Evolutionary conservation across 2,329 filamentous ascomycete genomes (phyloP).

Genomic region (Hypoxylon sp.): DNA sequence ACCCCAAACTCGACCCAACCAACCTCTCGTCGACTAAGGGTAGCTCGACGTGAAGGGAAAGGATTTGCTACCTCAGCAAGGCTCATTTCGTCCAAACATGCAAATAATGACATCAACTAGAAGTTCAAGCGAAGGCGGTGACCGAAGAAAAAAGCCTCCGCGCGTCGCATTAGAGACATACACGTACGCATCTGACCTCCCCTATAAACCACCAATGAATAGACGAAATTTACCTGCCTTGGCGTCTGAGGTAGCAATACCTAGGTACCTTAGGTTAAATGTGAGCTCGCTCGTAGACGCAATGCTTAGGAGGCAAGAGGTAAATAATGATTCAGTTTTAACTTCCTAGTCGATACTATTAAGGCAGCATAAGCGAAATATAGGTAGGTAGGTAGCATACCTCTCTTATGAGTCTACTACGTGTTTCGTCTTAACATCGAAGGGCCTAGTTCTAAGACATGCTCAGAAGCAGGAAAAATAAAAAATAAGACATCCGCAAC

Average conservation of each 20-base stretch:
- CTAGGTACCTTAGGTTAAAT: too few species aligned
- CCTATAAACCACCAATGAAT: too few species aligned
- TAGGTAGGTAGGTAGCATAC: too few species aligned
- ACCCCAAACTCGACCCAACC: not conserved
- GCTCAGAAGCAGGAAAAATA: slow-evolving; percentile 10
- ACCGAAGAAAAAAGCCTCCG: not conserved
- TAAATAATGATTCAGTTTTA: too few species aligned
- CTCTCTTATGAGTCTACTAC: not conserved
- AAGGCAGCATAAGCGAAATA: too few species aligned
- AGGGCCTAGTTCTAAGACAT: slow-evolving; percentile 16
- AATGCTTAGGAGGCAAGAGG: too few species aligned
- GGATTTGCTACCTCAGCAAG: not conserved
- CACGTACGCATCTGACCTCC: too few species aligned
- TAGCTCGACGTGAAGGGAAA: not conserved
- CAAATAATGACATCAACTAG: slow-evolving; percentile 5
- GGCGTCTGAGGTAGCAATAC: too few species aligned
- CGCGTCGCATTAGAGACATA: too few species aligned
- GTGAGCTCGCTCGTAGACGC: too few species aligned
- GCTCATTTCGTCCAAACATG: not conserved
- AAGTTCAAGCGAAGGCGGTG: not conserved
- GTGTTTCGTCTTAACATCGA: slow-evolving; percentile 14
- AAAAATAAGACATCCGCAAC: slow-evolving; percentile 9
- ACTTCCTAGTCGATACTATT: too few species aligned
- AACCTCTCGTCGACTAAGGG: not conserved
- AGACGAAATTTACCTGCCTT: too few species aligned